Evolutionary conservation across 495 filamentous ascomycete species (phyloP).

Genomic region (Xanthoparmelia taractica): DNA sequence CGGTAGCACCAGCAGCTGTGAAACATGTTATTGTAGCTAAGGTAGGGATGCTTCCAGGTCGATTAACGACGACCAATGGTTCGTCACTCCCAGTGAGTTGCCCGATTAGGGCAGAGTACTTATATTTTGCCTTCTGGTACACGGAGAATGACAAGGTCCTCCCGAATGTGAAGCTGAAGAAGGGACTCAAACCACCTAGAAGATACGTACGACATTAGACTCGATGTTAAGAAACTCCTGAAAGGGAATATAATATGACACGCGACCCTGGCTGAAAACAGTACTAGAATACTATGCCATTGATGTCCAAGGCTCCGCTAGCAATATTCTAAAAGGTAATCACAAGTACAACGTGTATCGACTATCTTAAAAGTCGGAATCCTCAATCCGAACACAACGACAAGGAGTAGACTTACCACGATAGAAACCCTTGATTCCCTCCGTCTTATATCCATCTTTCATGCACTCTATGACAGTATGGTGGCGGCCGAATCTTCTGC

Average conservation of each 20-base stretch:
- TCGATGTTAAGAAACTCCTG: neutral
- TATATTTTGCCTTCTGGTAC: conserved; percentile 73
- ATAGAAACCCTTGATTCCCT: conserved; percentile 69
- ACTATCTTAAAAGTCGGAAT: neutral
- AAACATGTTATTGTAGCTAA: conserved; percentile 61
- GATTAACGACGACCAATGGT: conserved; percentile 61
- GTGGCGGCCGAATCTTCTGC: conserved; percentile 54
- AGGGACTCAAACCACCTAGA: conserved; percentile 58
- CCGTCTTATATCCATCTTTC: conserved; percentile 60
- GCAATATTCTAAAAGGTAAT: neutral
- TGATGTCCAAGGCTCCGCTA: neutral
- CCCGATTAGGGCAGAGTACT: conserved; percentile 44
- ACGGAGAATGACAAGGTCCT: conserved; percentile 77
- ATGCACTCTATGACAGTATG: conserved; percentile 61
- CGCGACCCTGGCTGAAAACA: neutral
- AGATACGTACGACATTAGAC: conserved; percentile 3
- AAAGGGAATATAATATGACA: neutral
- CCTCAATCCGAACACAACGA: neutral
- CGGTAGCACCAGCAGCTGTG: conserved; percentile 64
- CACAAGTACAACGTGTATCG: neutral
- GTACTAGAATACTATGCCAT: neutral
- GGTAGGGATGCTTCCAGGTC: conserved; percentile 54
- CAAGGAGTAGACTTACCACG: conserved; percentile 46
- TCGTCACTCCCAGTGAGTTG: conserved; percentile 49
- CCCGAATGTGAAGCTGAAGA: conserved; percentile 74